phyloP scores from a whole-genome alignment of 345 rosid species.

The Pistacia atlantica region DNA sequence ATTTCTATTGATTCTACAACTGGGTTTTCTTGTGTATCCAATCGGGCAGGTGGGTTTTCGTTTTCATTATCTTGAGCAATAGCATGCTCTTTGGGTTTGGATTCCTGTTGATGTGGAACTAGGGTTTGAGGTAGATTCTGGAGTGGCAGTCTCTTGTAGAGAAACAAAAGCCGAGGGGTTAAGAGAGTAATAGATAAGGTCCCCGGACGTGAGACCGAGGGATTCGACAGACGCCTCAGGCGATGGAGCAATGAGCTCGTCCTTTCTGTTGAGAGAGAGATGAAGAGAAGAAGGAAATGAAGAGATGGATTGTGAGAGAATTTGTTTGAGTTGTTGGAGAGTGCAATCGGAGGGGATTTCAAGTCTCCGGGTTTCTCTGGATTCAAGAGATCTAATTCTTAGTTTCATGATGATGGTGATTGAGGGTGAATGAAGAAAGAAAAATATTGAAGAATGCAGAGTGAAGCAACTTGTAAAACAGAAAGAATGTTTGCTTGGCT shows the following conservation, averaged over 20 bases:
- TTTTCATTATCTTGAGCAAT: neutral
- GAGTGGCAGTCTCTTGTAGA: neutral
- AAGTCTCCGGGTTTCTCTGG: too few species aligned
- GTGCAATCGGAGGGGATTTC: conserved; percentile 24
- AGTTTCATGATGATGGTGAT: too few species aligned
- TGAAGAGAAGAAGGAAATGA: conserved; percentile 39
- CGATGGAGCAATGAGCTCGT: conserved; percentile 52
- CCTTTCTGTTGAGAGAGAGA: conserved; percentile 71
- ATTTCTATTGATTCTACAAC: conserved; percentile 10
- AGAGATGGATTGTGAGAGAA: conserved; percentile 26
- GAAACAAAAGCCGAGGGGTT: conserved; percentile 25
- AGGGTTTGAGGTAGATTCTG: conserved; percentile 2
- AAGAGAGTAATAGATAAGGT: conserved; percentile 62
- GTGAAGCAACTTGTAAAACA: too few species aligned
- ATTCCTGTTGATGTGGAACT: neutral
- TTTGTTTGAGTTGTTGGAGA: conserved; percentile 42
- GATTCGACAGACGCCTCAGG: conserved; percentile 49
- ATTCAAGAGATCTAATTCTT: too few species aligned
- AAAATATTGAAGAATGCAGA: too few species aligned
- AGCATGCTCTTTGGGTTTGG: conserved; percentile 14
- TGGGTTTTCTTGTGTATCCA: conserved; percentile 5
- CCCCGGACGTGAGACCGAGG: conserved; percentile 72
- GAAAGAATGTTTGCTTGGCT: too few species aligned
- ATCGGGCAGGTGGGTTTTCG: neutral
- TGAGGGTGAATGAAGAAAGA: too few species aligned